phyloP scores from a whole-genome alignment of 371 early-diverging fungal genomes.

The Apophysomyces variabilis region DNA sequence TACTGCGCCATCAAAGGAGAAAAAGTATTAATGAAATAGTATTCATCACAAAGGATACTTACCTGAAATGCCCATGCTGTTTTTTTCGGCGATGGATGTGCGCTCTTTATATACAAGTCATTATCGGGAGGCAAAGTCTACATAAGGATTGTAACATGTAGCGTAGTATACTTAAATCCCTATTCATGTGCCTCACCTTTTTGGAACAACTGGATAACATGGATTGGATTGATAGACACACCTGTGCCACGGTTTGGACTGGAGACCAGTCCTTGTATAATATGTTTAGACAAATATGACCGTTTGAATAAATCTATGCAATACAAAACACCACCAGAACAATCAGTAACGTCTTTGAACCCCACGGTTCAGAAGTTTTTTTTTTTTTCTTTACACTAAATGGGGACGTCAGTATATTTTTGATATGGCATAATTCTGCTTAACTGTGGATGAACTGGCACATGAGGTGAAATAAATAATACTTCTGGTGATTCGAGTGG shows the following conservation, averaged over 20 bases:
- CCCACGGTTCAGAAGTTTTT: conserved; percentile 9
- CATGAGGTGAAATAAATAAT: conserved; percentile 66
- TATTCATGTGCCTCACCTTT: conserved; percentile 53
- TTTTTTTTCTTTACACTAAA: conserved; percentile 13
- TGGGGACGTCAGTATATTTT: conserved; percentile 7
- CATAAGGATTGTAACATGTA: not conserved
- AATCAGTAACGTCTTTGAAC: conserved; percentile 2
- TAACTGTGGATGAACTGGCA: conserved; percentile 88
- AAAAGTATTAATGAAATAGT: not conserved
- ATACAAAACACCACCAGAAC: not conserved
- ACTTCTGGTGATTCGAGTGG: conserved; percentile 90
- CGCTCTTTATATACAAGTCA: conserved; percentile 67
- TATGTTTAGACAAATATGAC: conserved; percentile 96
- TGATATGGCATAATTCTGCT: conserved; percentile 18
- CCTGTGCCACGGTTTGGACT: conserved; percentile 90
- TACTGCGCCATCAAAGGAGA: not conserved
- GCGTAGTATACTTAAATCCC: not conserved
- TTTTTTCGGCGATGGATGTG: conserved; percentile 78
- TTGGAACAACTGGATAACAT: conserved; percentile 88
- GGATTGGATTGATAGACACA: conserved; percentile 92
- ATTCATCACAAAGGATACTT: not conserved
- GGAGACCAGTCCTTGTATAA: conserved; percentile 96
- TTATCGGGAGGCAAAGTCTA: conserved; percentile 83
- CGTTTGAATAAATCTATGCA: conserved; percentile 84
- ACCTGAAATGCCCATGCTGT: conserved; percentile 87